Conservation (phyloP, 495 filamentous ascomycete genomes). For the Podospora didyma region DNA sequence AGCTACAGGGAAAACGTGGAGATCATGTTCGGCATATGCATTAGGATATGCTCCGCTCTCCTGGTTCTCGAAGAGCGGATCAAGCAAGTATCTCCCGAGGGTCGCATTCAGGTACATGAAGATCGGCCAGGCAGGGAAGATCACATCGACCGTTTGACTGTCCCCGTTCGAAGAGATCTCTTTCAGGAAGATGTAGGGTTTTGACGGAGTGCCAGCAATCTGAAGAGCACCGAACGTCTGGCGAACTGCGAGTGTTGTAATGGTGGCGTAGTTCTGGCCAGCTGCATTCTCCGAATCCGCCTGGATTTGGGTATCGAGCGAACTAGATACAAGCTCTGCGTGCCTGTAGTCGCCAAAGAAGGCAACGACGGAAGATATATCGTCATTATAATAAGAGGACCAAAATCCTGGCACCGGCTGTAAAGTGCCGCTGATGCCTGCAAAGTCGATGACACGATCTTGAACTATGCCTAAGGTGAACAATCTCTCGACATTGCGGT, state of each 20-base stretch:
- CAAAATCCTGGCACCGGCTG: slow-evolving; percentile 71
- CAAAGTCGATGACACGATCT: slow-evolving; percentile 72
- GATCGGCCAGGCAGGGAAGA: slow-evolving; percentile 87
- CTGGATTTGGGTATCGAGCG: slow-evolving; percentile 66
- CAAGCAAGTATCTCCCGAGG: slow-evolving; percentile 79
- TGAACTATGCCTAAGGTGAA: slow-evolving; percentile 78
- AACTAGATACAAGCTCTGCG: slow-evolving; percentile 47
- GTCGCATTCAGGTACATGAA: slow-evolving; percentile 84
- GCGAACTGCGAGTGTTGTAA: slow-evolving; percentile 78
- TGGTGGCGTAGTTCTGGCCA: slow-evolving; percentile 69
- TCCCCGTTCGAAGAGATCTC: slow-evolving; percentile 95
- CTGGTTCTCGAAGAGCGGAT: slow-evolving; percentile 87
- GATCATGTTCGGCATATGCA: slow-evolving; percentile 81
- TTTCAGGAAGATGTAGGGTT: slow-evolving; percentile 84
- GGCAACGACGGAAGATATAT: slow-evolving; percentile 55
- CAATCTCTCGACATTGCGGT: slow-evolving; percentile 37
- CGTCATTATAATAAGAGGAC: slow-evolving; percentile 62
- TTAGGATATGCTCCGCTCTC: slow-evolving; percentile 88
- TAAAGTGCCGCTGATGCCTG: slow-evolving; percentile 62
- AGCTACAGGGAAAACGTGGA: slow-evolving; percentile 90
- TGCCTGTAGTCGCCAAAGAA: slow-evolving; percentile 69
- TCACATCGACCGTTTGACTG: slow-evolving; percentile 92
- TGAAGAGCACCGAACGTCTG: slow-evolving; percentile 85
- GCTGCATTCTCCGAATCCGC: slow-evolving; percentile 65
- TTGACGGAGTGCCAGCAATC: slow-evolving; percentile 72